These are phyloP conservation scores for Colletotrichum viniferum DNA, from an alignment of 2,329 filamentous ascomycete genomes.

Conservation along the genomic window DNA sequence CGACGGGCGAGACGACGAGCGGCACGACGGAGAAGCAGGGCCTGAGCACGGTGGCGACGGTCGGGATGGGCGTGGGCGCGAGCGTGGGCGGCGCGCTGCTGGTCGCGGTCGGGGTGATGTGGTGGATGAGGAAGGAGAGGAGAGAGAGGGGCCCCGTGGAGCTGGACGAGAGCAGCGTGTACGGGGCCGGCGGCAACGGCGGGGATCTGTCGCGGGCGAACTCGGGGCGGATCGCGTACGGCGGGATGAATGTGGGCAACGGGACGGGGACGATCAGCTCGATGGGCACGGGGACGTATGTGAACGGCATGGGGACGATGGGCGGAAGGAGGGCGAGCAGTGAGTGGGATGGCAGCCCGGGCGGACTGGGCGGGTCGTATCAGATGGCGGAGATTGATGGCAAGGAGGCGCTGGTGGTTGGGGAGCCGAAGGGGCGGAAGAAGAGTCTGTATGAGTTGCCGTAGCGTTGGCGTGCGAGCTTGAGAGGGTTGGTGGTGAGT, in stretches of 20 bases:
- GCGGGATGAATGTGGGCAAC: neutral
- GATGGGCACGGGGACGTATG: slow-evolving; percentile 13
- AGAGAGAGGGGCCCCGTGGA: neutral
- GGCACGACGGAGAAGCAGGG: neutral
- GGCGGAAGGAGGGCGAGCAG: neutral
- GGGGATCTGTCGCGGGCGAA: neutral
- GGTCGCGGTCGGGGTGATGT: slow-evolving; percentile 11
- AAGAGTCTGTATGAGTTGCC: slow-evolving; percentile 18
- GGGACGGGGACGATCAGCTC: slow-evolving; percentile 11
- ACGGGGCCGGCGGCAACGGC: neutral
- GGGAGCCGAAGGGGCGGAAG: neutral
- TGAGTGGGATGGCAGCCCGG: slow-evolving; percentile 10
- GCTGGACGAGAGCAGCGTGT: neutral
- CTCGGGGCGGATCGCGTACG: neutral
- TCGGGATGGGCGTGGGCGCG: slow-evolving; percentile 9
- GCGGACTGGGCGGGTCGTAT: neutral
- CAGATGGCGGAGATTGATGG: slow-evolving; percentile 18
- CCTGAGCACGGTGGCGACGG: neutral
- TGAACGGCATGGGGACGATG: neutral
- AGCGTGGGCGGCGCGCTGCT: slow-evolving; percentile 10
- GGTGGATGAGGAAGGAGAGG: slow-evolving; percentile 9
- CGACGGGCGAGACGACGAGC: neutral
- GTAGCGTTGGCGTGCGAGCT: neutral
- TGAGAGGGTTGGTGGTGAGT: neutral
- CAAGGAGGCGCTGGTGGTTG: slow-evolving; percentile 4